Evolutionary conservation across 2,329 filamentous ascomycete species (phyloP).

Genomic region (Fusarium tanahbumbuense): DNA sequence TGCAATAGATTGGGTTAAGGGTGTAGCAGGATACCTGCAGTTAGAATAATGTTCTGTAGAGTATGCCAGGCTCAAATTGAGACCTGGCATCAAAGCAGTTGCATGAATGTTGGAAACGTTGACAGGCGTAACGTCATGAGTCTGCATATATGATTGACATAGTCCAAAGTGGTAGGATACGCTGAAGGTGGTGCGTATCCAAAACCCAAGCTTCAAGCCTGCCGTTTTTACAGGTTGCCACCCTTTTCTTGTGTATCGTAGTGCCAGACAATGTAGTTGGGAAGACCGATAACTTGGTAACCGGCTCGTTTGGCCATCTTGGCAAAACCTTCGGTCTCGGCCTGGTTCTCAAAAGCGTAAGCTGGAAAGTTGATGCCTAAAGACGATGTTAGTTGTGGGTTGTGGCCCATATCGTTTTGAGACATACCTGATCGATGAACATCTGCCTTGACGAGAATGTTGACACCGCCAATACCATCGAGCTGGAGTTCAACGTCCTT

Average conservation of each 20-base stretch:
- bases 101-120: constrained; percentile 35
- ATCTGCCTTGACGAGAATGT: constrained; percentile 97
- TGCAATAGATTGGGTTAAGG: constrained; percentile 16
- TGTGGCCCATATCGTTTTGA: background rate
- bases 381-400: constrained; percentile 39
- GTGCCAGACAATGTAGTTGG: constrained; percentile 99
- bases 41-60: constrained; percentile 8
- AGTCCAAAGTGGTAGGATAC: constrained; percentile 1
- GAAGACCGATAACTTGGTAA: constrained; percentile 90
- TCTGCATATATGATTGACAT: constrained; percentile 23
- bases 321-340: constrained; percentile 97
- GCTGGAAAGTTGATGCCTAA: constrained; percentile 95
- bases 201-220: constrained; percentile 2
- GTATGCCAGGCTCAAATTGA: constrained; percentile 11
- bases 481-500: constrained; percentile 93
- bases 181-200: background rate
- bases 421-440: constrained; percentile 88
- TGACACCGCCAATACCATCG: constrained; percentile 96
- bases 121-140: constrained; percentile 36
- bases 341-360: constrained; percentile 98
- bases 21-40: constrained; percentile 2
- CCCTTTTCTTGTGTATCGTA: constrained; percentile 96
- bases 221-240: constrained; percentile 70
- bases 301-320: constrained; percentile 98
- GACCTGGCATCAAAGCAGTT: background rate